A percentile compares a stretch with the other conserved stretches of the same genome.
phyloP scores from a whole-genome alignment of 192 early-diverging fungal genomes.

The Jimgerdemannia flammicorona region DNA sequence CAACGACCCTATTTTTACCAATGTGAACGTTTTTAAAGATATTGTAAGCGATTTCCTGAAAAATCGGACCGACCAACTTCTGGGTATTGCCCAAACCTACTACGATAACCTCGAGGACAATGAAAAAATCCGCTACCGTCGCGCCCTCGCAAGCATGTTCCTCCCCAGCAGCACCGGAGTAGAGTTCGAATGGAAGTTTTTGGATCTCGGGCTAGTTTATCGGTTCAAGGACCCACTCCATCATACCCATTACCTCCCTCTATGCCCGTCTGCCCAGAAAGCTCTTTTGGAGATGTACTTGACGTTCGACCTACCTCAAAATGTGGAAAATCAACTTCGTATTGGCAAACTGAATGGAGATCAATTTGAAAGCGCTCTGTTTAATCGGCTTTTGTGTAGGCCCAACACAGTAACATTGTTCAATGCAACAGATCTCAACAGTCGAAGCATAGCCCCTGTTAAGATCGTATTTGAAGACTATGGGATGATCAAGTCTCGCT shows the following conservation, averaged over 20 bases:
- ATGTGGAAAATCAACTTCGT: too few species aligned
- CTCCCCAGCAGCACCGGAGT: not conserved
- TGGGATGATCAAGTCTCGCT: not conserved
- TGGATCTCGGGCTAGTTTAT: conserved; percentile 29
- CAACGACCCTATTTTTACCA: too few species aligned
- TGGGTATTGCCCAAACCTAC: too few species aligned
- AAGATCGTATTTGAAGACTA: not conserved
- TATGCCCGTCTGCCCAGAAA: conserved; percentile 25
- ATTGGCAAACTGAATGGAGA: too few species aligned
- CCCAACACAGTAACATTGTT: too few species aligned
- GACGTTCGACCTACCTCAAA: not conserved
- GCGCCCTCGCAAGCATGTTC: conserved; percentile 21
- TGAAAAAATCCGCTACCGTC: not conserved
- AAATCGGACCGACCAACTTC: too few species aligned
- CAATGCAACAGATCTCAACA: too few species aligned
- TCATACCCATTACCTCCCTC: conserved; percentile 8
- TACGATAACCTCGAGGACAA: too few species aligned
- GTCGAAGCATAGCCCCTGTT: not conserved
- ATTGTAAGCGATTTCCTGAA: too few species aligned
- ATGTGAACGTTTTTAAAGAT: too few species aligned
- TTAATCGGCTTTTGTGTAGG: not conserved
- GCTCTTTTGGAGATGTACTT: conserved; percentile 28
- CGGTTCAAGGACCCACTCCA: conserved; percentile 9
- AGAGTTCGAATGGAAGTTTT: conserved; percentile 27
- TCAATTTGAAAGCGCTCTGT: not conserved